Base-by-base conservation (phyloP, 495 filamentous ascomycete genomes). In the Talaromyces nanjingensis region DNA sequence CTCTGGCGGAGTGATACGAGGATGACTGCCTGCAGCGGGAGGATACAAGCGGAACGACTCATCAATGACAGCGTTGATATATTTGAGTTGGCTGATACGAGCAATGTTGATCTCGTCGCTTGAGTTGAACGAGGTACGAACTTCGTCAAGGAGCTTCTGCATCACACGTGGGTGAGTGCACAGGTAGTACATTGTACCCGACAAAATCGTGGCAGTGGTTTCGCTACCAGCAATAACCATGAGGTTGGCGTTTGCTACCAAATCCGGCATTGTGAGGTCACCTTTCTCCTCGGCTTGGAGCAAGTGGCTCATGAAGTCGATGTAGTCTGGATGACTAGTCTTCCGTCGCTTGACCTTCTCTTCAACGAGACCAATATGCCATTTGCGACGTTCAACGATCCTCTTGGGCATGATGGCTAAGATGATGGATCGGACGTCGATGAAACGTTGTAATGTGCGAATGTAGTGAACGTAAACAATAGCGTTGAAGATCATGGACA, bases 31-130 rank as follows among this genome's bases (percentile, higher is more conserved):
- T 0, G 83, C 83, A 1, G 84, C 78, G 8, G 85, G 83, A 0
- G 89, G 87, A 66, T 89, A 83, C 18, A 91, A 61, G 4, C 88
- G 81, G 70, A 90, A 83, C 0, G 83, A 77, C 72, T 92, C 89
- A 70, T 89, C 86, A 66, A 91, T 82, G 39, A 83, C 83, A 4
- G 87, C 86, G 62, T 87, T 85, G 12, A 91, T 81, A 66, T 91
- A 91, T 1, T 70, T 76, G 9, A 90, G 71, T n/a, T 66, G 49
- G 12, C 67, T 63, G 12, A 70, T 57, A 72, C 72, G 31, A 22
- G 25, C 61, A 34, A 52, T 45, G 2, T 75, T 78, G 49, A 81
- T 69, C 18, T 71, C 73, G 12, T 77, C 76, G 25, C 66, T 61
- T 27, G 22, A 25, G 20, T 77, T 73, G 27, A 79, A 69, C 8